Evolutionary conservation across 495 filamentous ascomycete genomes (phyloP).

Genomic region (Xylaria bambusicola): DNA sequence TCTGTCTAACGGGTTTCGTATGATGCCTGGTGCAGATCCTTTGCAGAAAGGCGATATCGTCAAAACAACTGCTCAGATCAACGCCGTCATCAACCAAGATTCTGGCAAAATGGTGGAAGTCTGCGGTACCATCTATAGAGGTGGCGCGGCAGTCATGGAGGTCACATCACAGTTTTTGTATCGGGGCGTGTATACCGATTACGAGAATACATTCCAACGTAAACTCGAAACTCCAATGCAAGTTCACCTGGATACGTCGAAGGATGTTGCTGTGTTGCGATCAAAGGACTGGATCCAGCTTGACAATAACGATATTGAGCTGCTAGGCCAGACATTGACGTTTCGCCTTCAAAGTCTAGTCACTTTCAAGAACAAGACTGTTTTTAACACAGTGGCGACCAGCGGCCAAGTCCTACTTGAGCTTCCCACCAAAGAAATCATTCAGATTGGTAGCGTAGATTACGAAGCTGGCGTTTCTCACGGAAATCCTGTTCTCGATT

Average conservation of each 20-base stretch:
- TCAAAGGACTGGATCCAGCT: constrained; percentile 98
- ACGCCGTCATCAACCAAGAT: constrained; percentile 96
- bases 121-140: constrained; percentile 88
- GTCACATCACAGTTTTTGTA: constrained; percentile 98
- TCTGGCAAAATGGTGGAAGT: constrained; percentile 99
- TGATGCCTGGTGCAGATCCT: constrained; percentile 94
- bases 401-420: constrained; percentile 90
- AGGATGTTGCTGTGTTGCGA: constrained; percentile 89
- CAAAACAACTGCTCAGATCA: constrained; percentile 92
- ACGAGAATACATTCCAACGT: constrained; percentile 96
- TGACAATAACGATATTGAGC: constrained; percentile 76
- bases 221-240: constrained; percentile 96
- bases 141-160: constrained; percentile 92
- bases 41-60: constrained; percentile 92
- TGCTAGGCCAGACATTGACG: constrained; percentile 87
- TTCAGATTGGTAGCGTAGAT: constrained; percentile 92
- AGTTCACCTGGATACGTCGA: constrained; percentile 78
- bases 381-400: constrained; percentile 92
- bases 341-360: constrained; percentile 92
- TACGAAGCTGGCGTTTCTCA: constrained; percentile 88
- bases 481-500: constrained; percentile 96
- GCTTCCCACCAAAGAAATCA: constrained; percentile 94
- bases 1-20: constrained; percentile 94
- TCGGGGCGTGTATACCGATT: constrained; percentile 88
- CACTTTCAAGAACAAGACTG: constrained; percentile 90